These are phyloP conservation scores for Rhizopogon roseolus DNA, from an alignment of 768 basidiomycete species.

Conservation along the genomic window DNA sequence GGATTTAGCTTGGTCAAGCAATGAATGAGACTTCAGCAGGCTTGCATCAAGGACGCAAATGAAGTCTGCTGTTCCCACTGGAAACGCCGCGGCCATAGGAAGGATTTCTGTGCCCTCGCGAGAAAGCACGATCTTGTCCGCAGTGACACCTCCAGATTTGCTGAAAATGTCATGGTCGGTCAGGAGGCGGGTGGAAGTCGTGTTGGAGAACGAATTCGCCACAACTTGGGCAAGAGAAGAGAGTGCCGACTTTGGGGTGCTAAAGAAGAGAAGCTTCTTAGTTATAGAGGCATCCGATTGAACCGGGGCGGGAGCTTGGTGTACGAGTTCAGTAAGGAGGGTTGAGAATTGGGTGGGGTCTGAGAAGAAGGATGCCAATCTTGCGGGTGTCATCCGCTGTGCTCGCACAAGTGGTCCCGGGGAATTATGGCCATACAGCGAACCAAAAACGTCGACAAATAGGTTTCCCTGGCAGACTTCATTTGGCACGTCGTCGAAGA, in stretches of 20 bases:
- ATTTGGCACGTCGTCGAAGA: slow-evolving; percentile 75
- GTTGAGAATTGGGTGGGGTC: slow-evolving; percentile 37
- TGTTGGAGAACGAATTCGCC: slow-evolving; percentile 53
- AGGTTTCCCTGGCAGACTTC: slow-evolving; percentile 57
- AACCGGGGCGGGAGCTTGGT: slow-evolving; percentile 22
- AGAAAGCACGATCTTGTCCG: slow-evolving; percentile 64
- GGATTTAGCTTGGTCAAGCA: slow-evolving; percentile 61
- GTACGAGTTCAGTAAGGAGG: slow-evolving; percentile 29
- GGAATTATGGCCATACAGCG: slow-evolving; percentile 39
- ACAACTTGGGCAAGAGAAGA: slow-evolving; percentile 44
- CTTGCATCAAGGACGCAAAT: slow-evolving; percentile 69
- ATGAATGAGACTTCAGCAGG: slow-evolving; percentile 73
- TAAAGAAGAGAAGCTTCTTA: slow-evolving; percentile 53
- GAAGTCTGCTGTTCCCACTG: slow-evolving; percentile 60
- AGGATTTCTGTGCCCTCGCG: slow-evolving; percentile 30
- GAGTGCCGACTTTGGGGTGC: slow-evolving; percentile 41
- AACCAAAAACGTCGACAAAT: slow-evolving; percentile 67
- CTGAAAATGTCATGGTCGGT: slow-evolving; percentile 75
- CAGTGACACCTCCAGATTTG: slow-evolving; percentile 63
- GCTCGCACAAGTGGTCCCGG: slow-evolving; percentile 41
- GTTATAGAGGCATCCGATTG: slow-evolving; percentile 20
- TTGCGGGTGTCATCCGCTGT: slow-evolving; percentile 55
- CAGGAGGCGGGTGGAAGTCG: slow-evolving; percentile 55
- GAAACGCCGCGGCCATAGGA: slow-evolving; percentile 53
- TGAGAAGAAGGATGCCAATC: slow-evolving; percentile 47